Evolutionary conservation across 495 filamentous ascomycete genomes (phyloP), one percentile per base, ranked within the genome.

Genomic region (Amniculicola lignicola): DNA sequence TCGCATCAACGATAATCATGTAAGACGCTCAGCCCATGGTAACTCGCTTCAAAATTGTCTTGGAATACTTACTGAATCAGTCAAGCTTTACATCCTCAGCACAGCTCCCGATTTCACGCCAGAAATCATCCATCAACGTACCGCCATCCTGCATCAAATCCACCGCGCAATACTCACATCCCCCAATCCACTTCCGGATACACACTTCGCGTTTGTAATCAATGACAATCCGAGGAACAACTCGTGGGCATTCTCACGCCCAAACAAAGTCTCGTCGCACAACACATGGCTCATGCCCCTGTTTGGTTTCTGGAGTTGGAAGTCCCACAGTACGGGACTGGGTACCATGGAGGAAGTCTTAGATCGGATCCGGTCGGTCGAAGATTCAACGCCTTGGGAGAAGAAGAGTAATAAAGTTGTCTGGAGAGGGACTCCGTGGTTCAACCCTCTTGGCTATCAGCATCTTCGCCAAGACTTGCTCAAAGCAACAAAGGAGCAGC

Each of bases 251-350:
- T 76, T 77, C 61, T 67, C 80, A 1, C 67, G 77, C 47, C 51
- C 51, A 4, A 55, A 55, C 23, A 57, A 62, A 18, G 37, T 46
- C n/a, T 45, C 52, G n/a, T 72, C 82, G 23, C 57, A 68, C 0
- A 69, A 74, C 9, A 68, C 74, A 42, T 90, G 88, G 81, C 62
- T 88, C 5, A 86, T 90, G 74, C 88, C 88, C 0, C 85, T 89
- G 71, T 90, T 90, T 65, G 78, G 80, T 53, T 87, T 84, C 74
- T 91, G 84, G 84, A 72, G 82, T 1, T 89, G 84, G 83, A 74
- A 81, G 0, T 75, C 84, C 28, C n/a, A n/a, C n/a, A n/a, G n/a
- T n/a, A 72, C 80, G 18, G 72, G 76, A 47, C 75, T 87, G 38
- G 78, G 79, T 7, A 77, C 80, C 11, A 79, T 85, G 45, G 63